A percentile compares a stretch with the other conserved stretches of the same genome.
These are phyloP conservation scores for Eimeria tenella DNA, from an alignment of 169 alveolate species.

Conservation along the genomic window DNA sequence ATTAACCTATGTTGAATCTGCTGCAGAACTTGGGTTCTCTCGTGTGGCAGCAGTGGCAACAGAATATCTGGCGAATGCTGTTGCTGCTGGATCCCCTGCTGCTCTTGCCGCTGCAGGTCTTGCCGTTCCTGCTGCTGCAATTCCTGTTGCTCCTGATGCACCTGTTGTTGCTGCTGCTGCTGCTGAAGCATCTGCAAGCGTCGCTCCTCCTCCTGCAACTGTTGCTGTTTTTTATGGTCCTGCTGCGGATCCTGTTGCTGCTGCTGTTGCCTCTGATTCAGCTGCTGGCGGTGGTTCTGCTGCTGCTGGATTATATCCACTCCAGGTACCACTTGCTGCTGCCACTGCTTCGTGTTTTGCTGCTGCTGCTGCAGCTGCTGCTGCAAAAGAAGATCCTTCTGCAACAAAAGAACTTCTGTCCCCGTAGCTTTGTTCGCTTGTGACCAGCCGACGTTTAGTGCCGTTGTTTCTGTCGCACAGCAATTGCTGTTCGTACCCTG, in stretches of 20 bases:
- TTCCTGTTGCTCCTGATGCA: background rate
- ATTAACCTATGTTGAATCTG: background rate
- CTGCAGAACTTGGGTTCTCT: slow-evolving; percentile 1
- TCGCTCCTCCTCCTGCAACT: background rate
- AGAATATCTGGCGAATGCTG: background rate
- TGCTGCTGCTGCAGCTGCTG: background rate
- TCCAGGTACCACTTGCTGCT: background rate
- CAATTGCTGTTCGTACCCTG: background rate
- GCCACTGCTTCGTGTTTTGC: slow-evolving; percentile 1
- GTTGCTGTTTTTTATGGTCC: background rate
- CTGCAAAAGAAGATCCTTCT: background rate
- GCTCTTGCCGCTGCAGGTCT: background rate
- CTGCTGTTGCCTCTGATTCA: slow-evolving; percentile 16
- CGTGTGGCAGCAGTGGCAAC: background rate
- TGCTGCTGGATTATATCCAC: background rate
- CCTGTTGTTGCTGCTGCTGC: slow-evolving; percentile 2
- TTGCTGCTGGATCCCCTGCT: slow-evolving; percentile 4
- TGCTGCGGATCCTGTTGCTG: background rate
- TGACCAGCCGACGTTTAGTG: background rate
- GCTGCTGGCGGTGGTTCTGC: slow-evolving; percentile 7
- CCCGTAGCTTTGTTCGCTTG: background rate
- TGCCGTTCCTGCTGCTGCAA: background rate
- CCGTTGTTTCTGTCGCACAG: background rate
- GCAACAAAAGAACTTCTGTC: background rate
- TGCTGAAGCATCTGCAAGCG: background rate